Evolutionary conservation across 192 early-diverging fungal genomes (phyloP), one percentile per base, ranked within the genome.

Genomic region (Rhizoclosmatium globosum): DNA sequence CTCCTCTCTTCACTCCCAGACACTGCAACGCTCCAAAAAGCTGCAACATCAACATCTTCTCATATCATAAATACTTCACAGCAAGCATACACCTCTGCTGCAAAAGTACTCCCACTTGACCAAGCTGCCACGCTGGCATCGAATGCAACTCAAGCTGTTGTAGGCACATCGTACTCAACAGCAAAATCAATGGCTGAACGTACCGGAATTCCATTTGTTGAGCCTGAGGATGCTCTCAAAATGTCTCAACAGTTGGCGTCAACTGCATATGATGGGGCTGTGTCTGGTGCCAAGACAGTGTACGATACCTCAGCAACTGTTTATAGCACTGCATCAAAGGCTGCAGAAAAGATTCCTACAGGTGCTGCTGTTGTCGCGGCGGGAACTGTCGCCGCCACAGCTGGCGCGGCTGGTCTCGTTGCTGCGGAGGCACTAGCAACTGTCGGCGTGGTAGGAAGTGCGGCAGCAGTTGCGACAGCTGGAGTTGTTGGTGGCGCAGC

Each of bases 341-440:
- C 60, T 4, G 60, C 21, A 13, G 60, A 62, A 21, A 62, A 62
- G 60, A 21, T 62, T 17, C 60, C 60, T 4, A 38, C 47, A 13
- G 60, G 62, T 47, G 75, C 42, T 68, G 39, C 45, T 46, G 75
- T 48, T 13, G 75, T 66, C 31, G 75, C 47, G 44, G 50, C 42
- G 13, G 64, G 62, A 4, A 47, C 64, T 19, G n/a, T 50, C 15
- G 6, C 47, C 23, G 75, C 75, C 3, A 64, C 75, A 7, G 19
- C 62, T 2, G 42, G 6, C 3, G 75, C 42, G 4, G 75, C 75
- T 38, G 41, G 7, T 21, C 11, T 66, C 2, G 21, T 23, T n/a
- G 39, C 75, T 44, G 61, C 71, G 6, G 70, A 66, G 42, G 7
- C 70, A 4, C 44, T 19, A 41, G 67, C 62, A 13, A 64, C 50